phyloP scores from a whole-genome alignment of 2,329 filamentous ascomycete species.

The Penicillium decumbens region DNA sequence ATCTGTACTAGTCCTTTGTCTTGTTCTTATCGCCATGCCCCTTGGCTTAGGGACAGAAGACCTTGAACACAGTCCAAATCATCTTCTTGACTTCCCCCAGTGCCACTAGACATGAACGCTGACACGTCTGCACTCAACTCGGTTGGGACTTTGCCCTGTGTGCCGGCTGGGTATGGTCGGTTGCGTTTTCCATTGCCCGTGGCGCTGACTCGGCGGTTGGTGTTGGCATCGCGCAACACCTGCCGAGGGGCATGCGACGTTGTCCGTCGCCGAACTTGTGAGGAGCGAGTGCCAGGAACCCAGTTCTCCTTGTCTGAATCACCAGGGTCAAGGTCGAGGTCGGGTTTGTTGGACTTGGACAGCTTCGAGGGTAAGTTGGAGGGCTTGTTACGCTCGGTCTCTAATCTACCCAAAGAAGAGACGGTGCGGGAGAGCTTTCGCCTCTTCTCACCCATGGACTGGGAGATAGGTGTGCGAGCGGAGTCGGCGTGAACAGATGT shows the following conservation, averaged over 20 bases:
- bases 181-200: slow-evolving; percentile 27
- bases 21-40: slow-evolving; percentile 69
- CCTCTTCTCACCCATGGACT: slow-evolving; percentile 50
- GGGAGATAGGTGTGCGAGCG: slow-evolving; percentile 50
- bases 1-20: neutral
- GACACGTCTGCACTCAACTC: slow-evolving; percentile 62
- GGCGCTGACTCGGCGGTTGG: slow-evolving; percentile 25
- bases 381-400: slow-evolving; percentile 45
- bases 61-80: slow-evolving; percentile 88
- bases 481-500: slow-evolving; percentile 39
- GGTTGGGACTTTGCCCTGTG: slow-evolving; percentile 35
- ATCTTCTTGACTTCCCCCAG: slow-evolving; percentile 61
- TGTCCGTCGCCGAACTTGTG: slow-evolving; percentile 37
- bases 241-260: slow-evolving; percentile 34
- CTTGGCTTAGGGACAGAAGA: slow-evolving; percentile 82
- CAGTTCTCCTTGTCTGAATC: slow-evolving; percentile 98
- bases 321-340: slow-evolving; percentile 49
- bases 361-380: slow-evolving; percentile 27
- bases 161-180: slow-evolving; percentile 25
- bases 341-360: slow-evolving; percentile 31
- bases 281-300: slow-evolving; percentile 48
- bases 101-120: slow-evolving; percentile 63
- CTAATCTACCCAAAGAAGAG: slow-evolving; percentile 61
- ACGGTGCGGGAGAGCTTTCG: slow-evolving; percentile 57
- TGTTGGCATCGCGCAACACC: slow-evolving; percentile 45